A percentile compares a stretch with the other conserved stretches of the same genome.
Evolutionary conservation across 371 early-diverging fungal species (phyloP).

Genomic region (Mortierella sp.): DNA sequence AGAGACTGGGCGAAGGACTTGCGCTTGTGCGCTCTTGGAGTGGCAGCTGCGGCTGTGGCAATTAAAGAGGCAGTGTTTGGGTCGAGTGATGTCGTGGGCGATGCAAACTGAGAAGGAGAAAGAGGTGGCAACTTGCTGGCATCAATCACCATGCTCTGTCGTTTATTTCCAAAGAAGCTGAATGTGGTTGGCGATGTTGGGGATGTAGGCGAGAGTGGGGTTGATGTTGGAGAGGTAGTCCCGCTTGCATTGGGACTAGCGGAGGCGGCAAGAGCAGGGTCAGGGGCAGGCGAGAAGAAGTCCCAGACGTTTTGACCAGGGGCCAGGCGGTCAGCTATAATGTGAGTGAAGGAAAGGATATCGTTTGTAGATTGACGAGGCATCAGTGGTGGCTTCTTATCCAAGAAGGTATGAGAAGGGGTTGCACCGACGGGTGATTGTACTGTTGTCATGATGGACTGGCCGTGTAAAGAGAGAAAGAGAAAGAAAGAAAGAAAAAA

Average conservation of each 20-base stretch:
- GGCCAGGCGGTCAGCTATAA: conserved; percentile 46
- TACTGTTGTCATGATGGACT: conserved; percentile 16
- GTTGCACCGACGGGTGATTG: conserved; percentile 12
- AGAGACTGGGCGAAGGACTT: conserved; percentile 52
- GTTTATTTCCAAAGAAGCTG: conserved; percentile 1
- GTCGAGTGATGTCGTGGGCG: background rate
- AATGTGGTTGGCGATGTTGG: conserved; percentile 3
- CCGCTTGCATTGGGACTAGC: background rate
- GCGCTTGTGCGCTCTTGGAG: conserved; percentile 42
- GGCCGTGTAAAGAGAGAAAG: background rate
- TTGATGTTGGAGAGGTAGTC: background rate
- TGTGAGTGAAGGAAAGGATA: conserved; percentile 55
- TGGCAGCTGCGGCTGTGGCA: background rate
- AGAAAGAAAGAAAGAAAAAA: background rate
- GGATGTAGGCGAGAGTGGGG: conserved; percentile 6
- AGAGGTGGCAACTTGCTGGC: conserved; percentile 1
- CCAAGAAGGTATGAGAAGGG: conserved; percentile 48
- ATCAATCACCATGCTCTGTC: background rate
- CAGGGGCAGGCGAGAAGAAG: conserved; percentile 41
- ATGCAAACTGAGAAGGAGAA: background rate
- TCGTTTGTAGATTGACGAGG: conserved; percentile 55
- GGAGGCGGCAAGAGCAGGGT: background rate
- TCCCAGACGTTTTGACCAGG: conserved; percentile 55
- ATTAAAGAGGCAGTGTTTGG: background rate
- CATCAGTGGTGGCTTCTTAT: conserved; percentile 48